Conservation (phyloP, 2,329 filamentous ascomycete genomes). For the Pleoardoris graminearum region DNA sequence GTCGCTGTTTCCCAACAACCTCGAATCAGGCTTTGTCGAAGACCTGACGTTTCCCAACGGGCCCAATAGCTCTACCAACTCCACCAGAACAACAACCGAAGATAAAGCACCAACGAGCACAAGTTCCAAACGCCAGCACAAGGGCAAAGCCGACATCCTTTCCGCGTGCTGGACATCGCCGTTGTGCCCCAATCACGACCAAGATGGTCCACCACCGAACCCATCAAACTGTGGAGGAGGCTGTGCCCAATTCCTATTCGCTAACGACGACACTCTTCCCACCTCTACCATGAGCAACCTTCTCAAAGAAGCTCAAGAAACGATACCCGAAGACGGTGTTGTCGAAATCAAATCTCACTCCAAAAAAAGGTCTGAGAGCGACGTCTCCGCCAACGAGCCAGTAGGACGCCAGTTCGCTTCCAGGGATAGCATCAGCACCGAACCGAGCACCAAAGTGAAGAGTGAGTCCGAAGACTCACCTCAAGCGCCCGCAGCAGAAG, state of each 20-base stretch:
- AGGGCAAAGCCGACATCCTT: conserved; percentile 42
- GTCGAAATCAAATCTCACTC: conserved; percentile 43
- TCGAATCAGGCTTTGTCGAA: conserved; percentile 41
- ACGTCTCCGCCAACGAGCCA: conserved; percentile 32
- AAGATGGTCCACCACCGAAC: conserved; percentile 44
- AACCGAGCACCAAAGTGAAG: conserved; percentile 28
- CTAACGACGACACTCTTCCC: conserved; percentile 37
- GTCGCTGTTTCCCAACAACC: conserved; percentile 42
- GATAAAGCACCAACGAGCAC: conserved; percentile 18
- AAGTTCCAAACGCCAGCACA: conserved; percentile 37
- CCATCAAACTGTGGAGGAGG: conserved; percentile 47
- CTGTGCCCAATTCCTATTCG: conserved; percentile 48
- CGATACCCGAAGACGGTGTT: conserved; percentile 40
- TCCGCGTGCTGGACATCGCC: conserved; percentile 50
- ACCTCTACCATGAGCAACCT: conserved; percentile 33
- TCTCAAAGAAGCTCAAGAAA: conserved; percentile 35
- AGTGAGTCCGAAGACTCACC: conserved; percentile 37
- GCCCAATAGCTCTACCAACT: conserved; percentile 28
- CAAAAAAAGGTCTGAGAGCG: conserved; percentile 45
- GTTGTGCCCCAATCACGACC: conserved; percentile 46
- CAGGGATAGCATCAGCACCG: conserved; percentile 21
- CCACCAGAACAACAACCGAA: conserved; percentile 14
- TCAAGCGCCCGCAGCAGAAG: conserved; percentile 21
- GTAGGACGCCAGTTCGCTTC: conserved; percentile 36
- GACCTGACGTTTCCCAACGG: conserved; percentile 44